Conservation (phyloP, 768 basidiomycete species). For the Holtermannia corniformis region DNA sequence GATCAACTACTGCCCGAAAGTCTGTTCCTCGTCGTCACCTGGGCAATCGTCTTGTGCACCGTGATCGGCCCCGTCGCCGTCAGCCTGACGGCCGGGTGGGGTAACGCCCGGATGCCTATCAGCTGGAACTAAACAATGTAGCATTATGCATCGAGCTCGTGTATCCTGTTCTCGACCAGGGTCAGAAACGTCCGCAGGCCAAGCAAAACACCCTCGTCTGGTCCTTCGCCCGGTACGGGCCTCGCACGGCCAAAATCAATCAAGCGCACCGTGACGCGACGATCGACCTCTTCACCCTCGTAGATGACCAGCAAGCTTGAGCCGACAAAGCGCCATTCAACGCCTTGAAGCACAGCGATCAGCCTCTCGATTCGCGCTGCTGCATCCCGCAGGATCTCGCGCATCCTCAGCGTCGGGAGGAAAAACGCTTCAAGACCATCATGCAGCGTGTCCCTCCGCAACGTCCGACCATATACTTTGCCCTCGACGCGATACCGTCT, state of each 20-base stretch:
- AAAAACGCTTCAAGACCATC: conserved; percentile 74
- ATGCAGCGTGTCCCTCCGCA: conserved; percentile 59
- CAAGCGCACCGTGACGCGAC: too few relatives aligned
- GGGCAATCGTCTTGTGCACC: conserved; percentile 53
- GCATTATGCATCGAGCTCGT: too few relatives aligned
- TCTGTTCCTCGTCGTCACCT: conserved; percentile 51
- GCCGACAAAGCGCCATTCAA: conserved; percentile 73
- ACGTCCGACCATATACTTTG: conserved; percentile 59
- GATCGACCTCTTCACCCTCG: too few relatives aligned
- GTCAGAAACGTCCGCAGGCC: too few relatives aligned
- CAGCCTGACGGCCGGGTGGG: conserved; percentile 27
- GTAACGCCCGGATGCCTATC: conserved; percentile 10
- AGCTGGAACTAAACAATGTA: background rate
- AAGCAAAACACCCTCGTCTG: too few relatives aligned
- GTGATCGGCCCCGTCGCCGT: conserved; percentile 46
- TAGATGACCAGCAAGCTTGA: conserved; percentile 74
- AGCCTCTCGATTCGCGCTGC: conserved; percentile 47
- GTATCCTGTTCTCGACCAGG: too few relatives aligned
- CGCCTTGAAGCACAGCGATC: conserved; percentile 45
- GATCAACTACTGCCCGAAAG: conserved; percentile 40
- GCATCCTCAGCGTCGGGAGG: conserved; percentile 46
- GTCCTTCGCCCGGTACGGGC: too few relatives aligned
- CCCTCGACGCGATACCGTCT: conserved; percentile 53
- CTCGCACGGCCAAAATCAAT: too few relatives aligned
- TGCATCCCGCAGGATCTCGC: conserved; percentile 54